Base-by-base conservation (phyloP, 768 basidiomycete species). In the Suillus occidentalis region DNA sequence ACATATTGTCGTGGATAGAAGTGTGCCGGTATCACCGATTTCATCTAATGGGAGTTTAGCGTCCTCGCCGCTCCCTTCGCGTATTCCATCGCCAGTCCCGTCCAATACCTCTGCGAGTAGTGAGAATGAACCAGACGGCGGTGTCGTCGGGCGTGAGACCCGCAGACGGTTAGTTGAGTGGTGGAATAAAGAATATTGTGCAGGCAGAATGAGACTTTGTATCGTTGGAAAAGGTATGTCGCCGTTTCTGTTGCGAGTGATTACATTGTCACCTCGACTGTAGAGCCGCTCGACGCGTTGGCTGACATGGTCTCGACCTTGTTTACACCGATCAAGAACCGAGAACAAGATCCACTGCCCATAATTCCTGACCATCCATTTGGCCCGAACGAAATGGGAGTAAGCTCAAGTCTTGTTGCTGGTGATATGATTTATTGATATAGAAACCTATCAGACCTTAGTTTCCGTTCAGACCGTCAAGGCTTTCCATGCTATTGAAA, bases 401-500 rank as follows among this genome's bases (percentile, higher is more conserved):
- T 92, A 78, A 70, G 89, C 83, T 31, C n/a, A 20, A 36, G 40
- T 42, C 60, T 59, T 22, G 28, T 25, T 66, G 64, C 69, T 18
- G 34, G 40, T n/a, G 18, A 31, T 28, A 9, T 57, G 58, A 28
- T 61, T 55, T 65, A 72, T 55, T 66, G 50, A 61, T 68, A 55
- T 39, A 45, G 74, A 43, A 20, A 43, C 12, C 73, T 71, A 60
- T 55, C 66, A 93, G 87, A 91, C 91, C 3, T 81, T 94, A 65
- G 89, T 97, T 10, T 90, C 87, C 58, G 85, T 90, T n/a, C 90
- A 95, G 76, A 96, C 94, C 0, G 85, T 98, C 68, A 94, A 93
- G 89, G 85, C 89, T 28, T 88, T 94, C 76, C 90, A 94, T 71
- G 88, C 86, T 0, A 69, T 97, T 60, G 95, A 96, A 71, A 83